These are phyloP conservation scores for Pelargonium cotyledonis DNA, from an alignment of 441 rosid genomes.

Conservation along the genomic window DNA sequence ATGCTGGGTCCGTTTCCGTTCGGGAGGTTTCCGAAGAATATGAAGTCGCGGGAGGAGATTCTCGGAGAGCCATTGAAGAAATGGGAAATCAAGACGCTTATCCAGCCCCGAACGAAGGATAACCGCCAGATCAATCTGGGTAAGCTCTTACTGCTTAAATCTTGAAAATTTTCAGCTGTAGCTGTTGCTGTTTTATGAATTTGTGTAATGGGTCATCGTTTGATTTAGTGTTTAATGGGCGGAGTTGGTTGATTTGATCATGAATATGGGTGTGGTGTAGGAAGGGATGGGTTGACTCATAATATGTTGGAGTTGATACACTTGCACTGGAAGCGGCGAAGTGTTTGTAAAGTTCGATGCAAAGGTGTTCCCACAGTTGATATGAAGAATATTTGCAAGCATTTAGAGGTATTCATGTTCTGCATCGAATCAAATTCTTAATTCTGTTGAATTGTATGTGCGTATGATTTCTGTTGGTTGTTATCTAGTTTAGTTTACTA, in stretches of 20 bases:
- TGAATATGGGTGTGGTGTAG: constrained; percentile 23
- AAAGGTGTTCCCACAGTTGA: constrained; percentile 89
- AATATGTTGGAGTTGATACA: constrained; percentile 89
- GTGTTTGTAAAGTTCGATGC: constrained; percentile 74
- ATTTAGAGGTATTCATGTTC: constrained; percentile 55
- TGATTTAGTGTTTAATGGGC: neutral
- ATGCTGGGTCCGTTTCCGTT: constrained; percentile 56
- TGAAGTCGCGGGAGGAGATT: constrained; percentile 55
- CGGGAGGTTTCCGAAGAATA: constrained; percentile 62
- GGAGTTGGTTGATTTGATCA: neutral
- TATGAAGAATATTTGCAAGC: constrained; percentile 74
- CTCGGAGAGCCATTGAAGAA: constrained; percentile 73
- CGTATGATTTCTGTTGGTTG: neutral
- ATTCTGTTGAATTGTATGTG: neutral
- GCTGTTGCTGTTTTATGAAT: neutral
- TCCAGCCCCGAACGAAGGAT: constrained; percentile 58
- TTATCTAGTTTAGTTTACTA: neutral
- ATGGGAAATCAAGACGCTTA: constrained; percentile 69
- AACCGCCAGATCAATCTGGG: constrained; percentile 90
- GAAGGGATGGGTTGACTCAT: constrained; percentile 92
- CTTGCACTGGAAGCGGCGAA: constrained; percentile 71
- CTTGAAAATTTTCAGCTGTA: too few species aligned
- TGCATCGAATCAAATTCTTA: neutral
- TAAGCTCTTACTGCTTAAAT: constrained; percentile 24
- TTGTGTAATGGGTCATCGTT: neutral